Conservation (phyloP, 208 protist species). For the Tritrichomonas foetus region DNA sequence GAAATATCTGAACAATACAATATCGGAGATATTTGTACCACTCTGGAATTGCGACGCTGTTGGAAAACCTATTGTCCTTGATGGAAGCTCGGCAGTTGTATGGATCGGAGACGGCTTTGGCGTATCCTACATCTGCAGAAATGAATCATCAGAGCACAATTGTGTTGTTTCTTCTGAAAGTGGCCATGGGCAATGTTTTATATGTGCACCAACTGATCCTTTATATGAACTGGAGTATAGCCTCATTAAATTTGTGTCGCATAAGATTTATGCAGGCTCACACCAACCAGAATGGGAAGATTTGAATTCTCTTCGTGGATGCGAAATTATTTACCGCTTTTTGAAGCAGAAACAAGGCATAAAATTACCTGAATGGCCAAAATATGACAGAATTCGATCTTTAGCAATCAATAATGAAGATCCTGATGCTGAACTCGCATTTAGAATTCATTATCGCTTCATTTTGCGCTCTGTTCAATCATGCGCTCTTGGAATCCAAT, state of each 20-base stretch:
- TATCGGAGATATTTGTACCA: background rate
- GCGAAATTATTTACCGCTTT: background rate
- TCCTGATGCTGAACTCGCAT: background rate
- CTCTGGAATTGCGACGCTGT: background rate
- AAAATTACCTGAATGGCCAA: background rate
- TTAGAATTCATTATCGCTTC: background rate
- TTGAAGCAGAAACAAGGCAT: background rate
- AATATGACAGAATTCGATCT: background rate
- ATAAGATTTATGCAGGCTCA: background rate
- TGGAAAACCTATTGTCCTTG: background rate
- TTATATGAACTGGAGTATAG: background rate
- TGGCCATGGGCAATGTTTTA: background rate
- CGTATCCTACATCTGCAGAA: background rate
- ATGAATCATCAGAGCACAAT: background rate
- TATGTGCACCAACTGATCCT: background rate
- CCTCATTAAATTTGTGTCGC: background rate
- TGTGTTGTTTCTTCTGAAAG: conserved; percentile 33
- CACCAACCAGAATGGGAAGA: conserved; percentile 35
- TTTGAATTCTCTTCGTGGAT: background rate
- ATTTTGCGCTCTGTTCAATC: background rate
- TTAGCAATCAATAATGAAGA: background rate
- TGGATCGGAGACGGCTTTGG: background rate
- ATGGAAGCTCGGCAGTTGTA: background rate
- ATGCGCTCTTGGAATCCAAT: background rate
- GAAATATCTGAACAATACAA: background rate